phyloP scores from a whole-genome alignment of 1,284 basidiomycete genomes.

The Fomitopsis schrenkii region DNA sequence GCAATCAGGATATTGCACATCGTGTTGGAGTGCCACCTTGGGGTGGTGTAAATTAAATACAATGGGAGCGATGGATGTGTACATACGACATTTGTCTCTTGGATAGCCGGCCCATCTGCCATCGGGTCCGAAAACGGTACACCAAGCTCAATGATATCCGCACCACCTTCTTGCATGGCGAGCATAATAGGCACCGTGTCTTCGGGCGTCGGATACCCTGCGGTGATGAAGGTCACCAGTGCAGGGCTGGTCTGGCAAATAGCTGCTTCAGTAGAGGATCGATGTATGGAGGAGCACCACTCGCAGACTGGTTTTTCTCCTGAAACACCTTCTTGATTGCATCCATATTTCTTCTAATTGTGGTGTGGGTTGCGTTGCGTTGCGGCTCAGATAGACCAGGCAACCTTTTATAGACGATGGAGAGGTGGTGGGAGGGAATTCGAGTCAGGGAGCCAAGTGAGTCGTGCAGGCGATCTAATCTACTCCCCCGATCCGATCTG shows the following conservation, averaged over 20 bases:
- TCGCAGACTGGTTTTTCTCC: constrained; percentile 64
- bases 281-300: not conserved
- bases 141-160: constrained; percentile 95
- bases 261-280: not conserved
- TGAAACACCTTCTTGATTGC: constrained; percentile 74
- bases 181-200: constrained; percentile 88
- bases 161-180: constrained; percentile 89
- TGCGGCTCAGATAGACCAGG: constrained; percentile 5
- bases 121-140: constrained; percentile 97
- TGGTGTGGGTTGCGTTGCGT: not conserved
- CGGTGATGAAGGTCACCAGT: constrained; percentile 88
- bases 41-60: constrained; percentile 7
- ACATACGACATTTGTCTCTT: constrained; percentile 86
- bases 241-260: constrained; percentile 58
- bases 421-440: not conserved
- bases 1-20: constrained; percentile 73
- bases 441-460: not conserved
- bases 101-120: constrained; percentile 91
- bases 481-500: constrained; percentile 7
- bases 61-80: not conserved
- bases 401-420: constrained; percentile 4
- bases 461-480: constrained; percentile 3
- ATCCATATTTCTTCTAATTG: constrained; percentile 52
- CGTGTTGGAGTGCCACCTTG: constrained; percentile 80
- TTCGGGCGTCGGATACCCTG: constrained; percentile 77